Evolutionary conservation across 2,329 filamentous ascomycete genomes (phyloP).

Genomic region (Trichoderma pleuroti): DNA sequence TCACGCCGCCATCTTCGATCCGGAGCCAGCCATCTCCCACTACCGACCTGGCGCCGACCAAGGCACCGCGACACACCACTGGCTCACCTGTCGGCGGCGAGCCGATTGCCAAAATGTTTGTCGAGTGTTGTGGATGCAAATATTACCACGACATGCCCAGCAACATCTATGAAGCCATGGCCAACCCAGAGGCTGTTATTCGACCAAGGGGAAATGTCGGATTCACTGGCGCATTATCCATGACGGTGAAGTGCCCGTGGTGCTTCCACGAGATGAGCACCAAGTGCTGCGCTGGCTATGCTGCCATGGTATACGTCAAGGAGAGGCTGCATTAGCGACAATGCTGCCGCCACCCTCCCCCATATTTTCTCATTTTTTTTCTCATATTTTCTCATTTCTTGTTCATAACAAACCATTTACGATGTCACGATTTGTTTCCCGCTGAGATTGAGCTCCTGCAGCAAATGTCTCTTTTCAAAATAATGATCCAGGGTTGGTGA

Average conservation of each 20-base stretch:
- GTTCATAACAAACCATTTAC: not conserved
- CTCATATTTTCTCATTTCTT: not conserved
- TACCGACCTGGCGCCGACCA: not conserved
- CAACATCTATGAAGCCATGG: slow-evolving; percentile 62
- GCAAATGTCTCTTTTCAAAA: not conserved
- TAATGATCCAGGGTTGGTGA: not conserved
- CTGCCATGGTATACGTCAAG: slow-evolving; percentile 62
- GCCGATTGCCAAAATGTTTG: slow-evolving; percentile 59
- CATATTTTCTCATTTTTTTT: not conserved
- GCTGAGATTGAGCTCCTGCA: not conserved
- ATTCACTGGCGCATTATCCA: slow-evolving; percentile 55
- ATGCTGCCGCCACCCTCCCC: not conserved
- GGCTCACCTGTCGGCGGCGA: slow-evolving; percentile 28
- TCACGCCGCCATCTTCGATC: slow-evolving; percentile 16
- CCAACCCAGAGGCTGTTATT: slow-evolving; percentile 53
- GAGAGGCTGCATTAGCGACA: slow-evolving; percentile 53
- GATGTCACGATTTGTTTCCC: slow-evolving; percentile 3
- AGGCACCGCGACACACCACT: slow-evolving; percentile 1
- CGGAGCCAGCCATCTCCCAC: slow-evolving; percentile 11
- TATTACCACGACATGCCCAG: slow-evolving; percentile 65
- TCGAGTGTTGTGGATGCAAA: slow-evolving; percentile 62
- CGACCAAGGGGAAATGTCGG: slow-evolving; percentile 46
- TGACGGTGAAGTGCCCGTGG: slow-evolving; percentile 67
- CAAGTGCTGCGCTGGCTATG: slow-evolving; percentile 65
- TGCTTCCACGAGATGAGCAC: slow-evolving; percentile 68